Evolutionary conservation across 1,139 yeast species (phyloP).

Genomic region (Meyerozyma athensensis): DNA sequence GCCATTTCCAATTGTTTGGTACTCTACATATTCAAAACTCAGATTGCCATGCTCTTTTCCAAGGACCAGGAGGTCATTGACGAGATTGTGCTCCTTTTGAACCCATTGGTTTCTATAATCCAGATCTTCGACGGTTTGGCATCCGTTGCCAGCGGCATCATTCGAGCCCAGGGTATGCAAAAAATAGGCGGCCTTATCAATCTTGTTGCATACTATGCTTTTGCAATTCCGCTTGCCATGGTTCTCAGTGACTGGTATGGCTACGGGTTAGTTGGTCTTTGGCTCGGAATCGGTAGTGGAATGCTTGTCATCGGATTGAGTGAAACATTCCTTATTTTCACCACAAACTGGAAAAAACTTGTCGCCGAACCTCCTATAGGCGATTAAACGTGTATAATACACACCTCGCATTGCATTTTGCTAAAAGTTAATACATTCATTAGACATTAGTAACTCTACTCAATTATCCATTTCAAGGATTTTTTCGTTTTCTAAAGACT

Average conservation of each 20-base stretch:
- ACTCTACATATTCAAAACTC: constrained; percentile 46
- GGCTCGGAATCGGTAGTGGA: constrained; percentile 87
- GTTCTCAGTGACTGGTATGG: constrained; percentile 53
- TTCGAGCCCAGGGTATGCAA: constrained; percentile 86
- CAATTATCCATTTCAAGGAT: too few relatives aligned
- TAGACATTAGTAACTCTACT: too few relatives aligned
- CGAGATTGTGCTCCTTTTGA: constrained; percentile 44
- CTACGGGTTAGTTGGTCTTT: constrained; percentile 62
- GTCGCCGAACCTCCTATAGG: constrained; percentile 10
- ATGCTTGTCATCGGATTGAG: constrained; percentile 62
- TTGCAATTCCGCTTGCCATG: constrained; percentile 61
- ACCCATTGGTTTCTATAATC: constrained; percentile 66
- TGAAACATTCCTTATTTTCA: constrained; percentile 43
- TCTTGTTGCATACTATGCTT: constrained; percentile 65
- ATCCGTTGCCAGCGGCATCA: constrained; percentile 77
- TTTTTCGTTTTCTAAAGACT: too few relatives aligned
- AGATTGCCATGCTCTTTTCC: constrained; percentile 66
- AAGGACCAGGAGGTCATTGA: constrained; percentile 60
- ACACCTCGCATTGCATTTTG: too few relatives aligned
- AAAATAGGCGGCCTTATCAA: constrained; percentile 78
- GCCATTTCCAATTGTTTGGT: constrained; percentile 55
- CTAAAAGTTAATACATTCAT: too few relatives aligned
- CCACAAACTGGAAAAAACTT: constrained; percentile 40
- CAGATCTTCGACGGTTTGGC: constrained; percentile 80
- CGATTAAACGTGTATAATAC: too few relatives aligned